Base-by-base conservation (phyloP, 768 basidiomycete genomes). In the Pholiota conissans region DNA sequence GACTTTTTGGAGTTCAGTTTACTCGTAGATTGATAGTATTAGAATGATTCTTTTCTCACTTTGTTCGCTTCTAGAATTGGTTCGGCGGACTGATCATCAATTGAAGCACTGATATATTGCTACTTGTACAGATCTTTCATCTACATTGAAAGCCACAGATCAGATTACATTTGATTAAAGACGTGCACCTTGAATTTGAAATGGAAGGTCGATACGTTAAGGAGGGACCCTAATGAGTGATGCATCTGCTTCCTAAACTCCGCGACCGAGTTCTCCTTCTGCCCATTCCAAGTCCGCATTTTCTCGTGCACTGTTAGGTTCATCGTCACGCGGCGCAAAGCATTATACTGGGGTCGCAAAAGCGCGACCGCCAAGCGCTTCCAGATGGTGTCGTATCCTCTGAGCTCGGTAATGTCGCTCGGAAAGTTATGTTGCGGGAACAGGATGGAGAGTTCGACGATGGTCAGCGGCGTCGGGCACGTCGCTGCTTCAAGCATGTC, bases 171-270 rank as follows among this genome's bases (percentile, higher is more conserved):
- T n/a, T n/a, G 46, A 29, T 16, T n/a, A 26, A 56, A 56, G 3
- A 35, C 28, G 18, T 51, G 57, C 29, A 65, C 60, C 30, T 63
- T 65, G 29, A 61, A 56, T 18, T 49, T 63, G 39, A 61, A 59
- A 53, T 65, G 57, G 14, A 65, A 61, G 9, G 59, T 52, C n/a
- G 64, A 35, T 27, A 63, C 48, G 50, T 62, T 62, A 13, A 55
- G 20, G 16, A 65, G n/a, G 20, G 28, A 9, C 14, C 42, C 40
- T 32, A 61, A 34, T 3, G 59, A 28, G n/a, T 28, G 18, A 27
- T 48, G 57, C 56, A 65, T 61, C 49, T 59, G 55, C 29, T 57
- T 56, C 46, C 49, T 51, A 27, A 63, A 61, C 24, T 55, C 53
- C 27, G 47, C 28, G 20, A 65, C 50, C 9, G 61, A 61, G 18